Conservation (phyloP, 768 basidiomycete species). For the Russula sp. region DNA sequence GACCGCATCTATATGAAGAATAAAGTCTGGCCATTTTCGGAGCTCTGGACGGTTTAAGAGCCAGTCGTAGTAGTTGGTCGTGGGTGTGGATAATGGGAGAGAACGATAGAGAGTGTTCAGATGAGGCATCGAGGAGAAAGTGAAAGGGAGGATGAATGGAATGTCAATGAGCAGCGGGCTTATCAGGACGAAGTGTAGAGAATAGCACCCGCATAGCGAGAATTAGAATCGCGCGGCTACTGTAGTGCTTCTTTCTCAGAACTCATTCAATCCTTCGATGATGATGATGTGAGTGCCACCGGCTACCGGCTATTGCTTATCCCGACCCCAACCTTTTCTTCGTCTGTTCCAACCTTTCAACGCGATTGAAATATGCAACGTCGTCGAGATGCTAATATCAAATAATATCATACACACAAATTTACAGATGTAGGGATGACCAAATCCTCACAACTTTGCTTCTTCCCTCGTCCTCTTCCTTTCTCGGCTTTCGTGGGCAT, state of each 20-base stretch:
- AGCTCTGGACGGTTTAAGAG: constrained; percentile 4
- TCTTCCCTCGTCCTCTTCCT: not conserved
- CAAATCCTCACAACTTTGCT: not conserved
- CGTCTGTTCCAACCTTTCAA: too few species aligned
- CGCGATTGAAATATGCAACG: too few species aligned
- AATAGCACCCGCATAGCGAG: not conserved
- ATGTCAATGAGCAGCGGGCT: not conserved
- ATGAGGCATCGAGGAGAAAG: constrained; percentile 1
- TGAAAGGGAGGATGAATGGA: not conserved
- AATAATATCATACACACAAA: not conserved
- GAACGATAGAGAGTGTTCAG: not conserved
- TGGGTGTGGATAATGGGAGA: constrained; percentile 7
- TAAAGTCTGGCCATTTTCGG: constrained; percentile 36
- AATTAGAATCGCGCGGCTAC: not conserved
- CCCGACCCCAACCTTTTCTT: too few species aligned
- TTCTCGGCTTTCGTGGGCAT: constrained; percentile 24
- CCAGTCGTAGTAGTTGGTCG: constrained; percentile 15
- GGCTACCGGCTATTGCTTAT: not conserved
- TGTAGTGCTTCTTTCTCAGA: not conserved
- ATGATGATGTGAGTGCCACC: too few species aligned
- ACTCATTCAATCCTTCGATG: not conserved
- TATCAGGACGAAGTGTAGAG: not conserved
- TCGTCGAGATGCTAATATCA: too few species aligned
- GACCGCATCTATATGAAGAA: constrained; percentile 46
- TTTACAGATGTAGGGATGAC: not conserved